Evolutionary conservation across 345 rosid genomes (phyloP).

Genomic region (Clarkia xantiana): DNA sequence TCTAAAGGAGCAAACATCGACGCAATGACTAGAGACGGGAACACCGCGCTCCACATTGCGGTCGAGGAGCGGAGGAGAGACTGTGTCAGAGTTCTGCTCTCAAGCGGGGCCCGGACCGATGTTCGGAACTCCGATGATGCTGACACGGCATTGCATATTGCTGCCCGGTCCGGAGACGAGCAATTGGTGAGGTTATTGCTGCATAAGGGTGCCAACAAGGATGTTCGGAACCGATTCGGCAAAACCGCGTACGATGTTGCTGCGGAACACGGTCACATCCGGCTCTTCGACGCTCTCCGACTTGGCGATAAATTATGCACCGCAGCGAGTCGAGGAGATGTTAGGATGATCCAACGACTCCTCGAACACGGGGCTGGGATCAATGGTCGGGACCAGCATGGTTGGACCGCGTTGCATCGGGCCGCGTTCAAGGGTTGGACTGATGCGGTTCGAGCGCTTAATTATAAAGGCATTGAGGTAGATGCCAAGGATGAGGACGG

Average conservation of each 20-base stretch:
- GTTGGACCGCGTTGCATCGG: constrained; percentile 58
- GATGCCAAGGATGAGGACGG: constrained; percentile 55
- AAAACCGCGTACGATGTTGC: constrained; percentile 44
- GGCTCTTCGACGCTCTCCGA: constrained; percentile 38
- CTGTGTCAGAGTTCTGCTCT: constrained; percentile 30
- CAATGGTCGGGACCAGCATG: constrained; percentile 44
- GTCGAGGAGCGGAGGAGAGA: constrained; percentile 35
- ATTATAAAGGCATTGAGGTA: constrained; percentile 40
- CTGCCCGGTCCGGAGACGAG: constrained; percentile 43
- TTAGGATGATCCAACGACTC: constrained; percentile 20
- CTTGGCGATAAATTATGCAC: constrained; percentile 39
- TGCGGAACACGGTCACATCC: constrained; percentile 32
- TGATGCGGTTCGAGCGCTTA: constrained; percentile 21
- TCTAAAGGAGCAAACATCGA: constrained; percentile 37
- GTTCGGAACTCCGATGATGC: constrained; percentile 20
- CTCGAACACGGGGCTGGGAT: constrained; percentile 39
- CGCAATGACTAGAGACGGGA: constrained; percentile 34
- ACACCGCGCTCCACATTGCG: constrained; percentile 36
- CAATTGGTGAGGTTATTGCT: constrained; percentile 37
- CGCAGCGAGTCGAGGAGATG: constrained; percentile 45
- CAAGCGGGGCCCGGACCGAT: constrained; percentile 28
- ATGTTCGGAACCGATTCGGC: constrained; percentile 28
- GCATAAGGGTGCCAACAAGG: constrained; percentile 45
- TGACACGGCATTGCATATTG: constrained; percentile 37
- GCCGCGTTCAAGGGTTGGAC: constrained; percentile 41